Base-by-base conservation (phyloP, 805 yeast species). In the Kuraishia molischiana region DNA sequence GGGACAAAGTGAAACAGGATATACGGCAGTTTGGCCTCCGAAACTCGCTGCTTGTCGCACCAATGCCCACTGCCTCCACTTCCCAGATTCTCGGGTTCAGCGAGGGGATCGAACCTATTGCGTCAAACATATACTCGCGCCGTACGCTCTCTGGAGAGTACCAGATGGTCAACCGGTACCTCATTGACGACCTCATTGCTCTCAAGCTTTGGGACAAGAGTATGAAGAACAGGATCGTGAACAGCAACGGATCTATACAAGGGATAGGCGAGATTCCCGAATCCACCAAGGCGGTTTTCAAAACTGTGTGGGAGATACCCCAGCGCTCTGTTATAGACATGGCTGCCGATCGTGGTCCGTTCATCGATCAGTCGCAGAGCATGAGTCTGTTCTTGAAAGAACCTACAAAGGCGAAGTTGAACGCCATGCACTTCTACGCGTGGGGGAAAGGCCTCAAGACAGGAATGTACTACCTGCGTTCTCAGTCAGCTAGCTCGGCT, bases 361-460 rank as follows among this genome's bases (percentile, higher is more conserved):
- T 74, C 53, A 68, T 82, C 44, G 92, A 83, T 59, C 98, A 92
- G 65, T 85, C 95, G 21, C 97, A 90, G 67, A 80, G 92, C 34
- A 67, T 92, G 70, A 92, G 90, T 59, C 77, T 92, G 46, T 89
- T 85, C 65, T 69, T 92, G 60, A 77, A 74, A 56, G 79, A 79
- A 43, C 97, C 97, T 42, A 87, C 97, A 2, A 84, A 86, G 90
- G 95, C 95, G 52, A 92, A 92, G 61, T 72, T 92, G 56, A 92
- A 97, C 4, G 78, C 92, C 46, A 92, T 92, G 97, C 98, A 92
- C 61, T 92, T 92, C 70, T 90, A 92, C 57, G 97, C 96, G 35
- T 92, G 98, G 98, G 84, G 85, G 69, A 86, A 84, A 68, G 98
- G 98, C 43, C 74, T 92, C 58, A 92, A 92, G 73, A 92, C 98